Evolutionary conservation across 768 basidiomycete species (phyloP), one percentile per base, ranked within the genome.

Genomic region (Leucosporidium yakuticum): DNA sequence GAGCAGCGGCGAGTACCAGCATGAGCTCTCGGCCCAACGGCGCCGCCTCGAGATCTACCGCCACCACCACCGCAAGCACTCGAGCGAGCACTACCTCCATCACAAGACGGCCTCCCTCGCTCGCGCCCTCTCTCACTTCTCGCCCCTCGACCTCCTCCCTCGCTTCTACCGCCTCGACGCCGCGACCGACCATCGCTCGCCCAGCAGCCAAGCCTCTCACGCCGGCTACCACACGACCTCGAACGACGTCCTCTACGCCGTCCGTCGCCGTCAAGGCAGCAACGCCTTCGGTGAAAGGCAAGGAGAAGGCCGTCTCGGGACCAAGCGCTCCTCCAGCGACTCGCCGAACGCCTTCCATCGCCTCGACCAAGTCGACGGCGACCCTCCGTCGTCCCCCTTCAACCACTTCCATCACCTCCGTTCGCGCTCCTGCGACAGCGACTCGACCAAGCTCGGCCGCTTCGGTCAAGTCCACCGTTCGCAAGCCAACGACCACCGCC

Each of bases 391-490:
- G 49, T 0, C 61, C 48, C 12, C 11, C 63, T 1, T 67, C 69
- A 4, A 12, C 59, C 1, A 27, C 57, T n/a, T 48, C 59, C n/a
- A 48, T 48, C 17, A 39, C 44, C 25, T 48, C 59, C 44, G 44
- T 60, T 17, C 39, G 54, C 7, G 47, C n/a, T 23, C 69, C 21
- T 20, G 50, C 15, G 63, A 74, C 51, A 79, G 78, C 44, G 75
- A 75, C 31, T 82, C 83, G 32, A 77, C 78, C 31, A 82, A 83
- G 61, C 77, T 80, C 4, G 74, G 77, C 27, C 81, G 82, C 44
- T 78, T 83, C 58, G 73, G 63, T 75, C 47, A 65, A 64, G 54
- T 83, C 83, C 7, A 76, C 82, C 20, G 79, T 83, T 4, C 79
- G 81, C 49, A 25, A 61, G 11, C 56, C 67, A 2, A 39, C 63